Percentiles rank a stretch among this genome's conserved stretches.
phyloP scores from a whole-genome alignment of 345 rosid species.

The Erucastrum elatum region DNA sequence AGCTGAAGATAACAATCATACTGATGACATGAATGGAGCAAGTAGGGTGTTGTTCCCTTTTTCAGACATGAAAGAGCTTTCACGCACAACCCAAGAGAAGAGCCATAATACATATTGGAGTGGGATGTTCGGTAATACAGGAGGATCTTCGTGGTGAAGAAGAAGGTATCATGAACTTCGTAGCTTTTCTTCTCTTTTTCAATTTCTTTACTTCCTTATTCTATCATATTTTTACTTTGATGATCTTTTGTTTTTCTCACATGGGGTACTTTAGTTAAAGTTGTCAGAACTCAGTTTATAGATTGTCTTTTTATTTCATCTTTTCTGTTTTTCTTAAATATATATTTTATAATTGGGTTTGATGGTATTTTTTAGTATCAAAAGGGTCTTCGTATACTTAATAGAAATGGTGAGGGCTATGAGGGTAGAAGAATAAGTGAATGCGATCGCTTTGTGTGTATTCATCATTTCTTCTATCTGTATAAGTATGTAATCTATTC shows the following conservation, averaged over 20 bases:
- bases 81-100: slow-evolving; percentile 36
- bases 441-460: slow-evolving; percentile 37
- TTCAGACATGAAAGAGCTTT: slow-evolving; percentile 41
- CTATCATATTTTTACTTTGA: slow-evolving; percentile 32
- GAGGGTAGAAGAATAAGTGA: slow-evolving; percentile 42
- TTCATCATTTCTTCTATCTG: slow-evolving; percentile 41
- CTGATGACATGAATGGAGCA: slow-evolving; percentile 33
- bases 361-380: slow-evolving; percentile 16
- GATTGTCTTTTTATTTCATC: slow-evolving; percentile 25
- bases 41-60: slow-evolving; percentile 43
- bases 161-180: slow-evolving; percentile 17
- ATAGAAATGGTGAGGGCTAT: slow-evolving; percentile 5
- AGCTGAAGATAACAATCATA: slow-evolving; percentile 22
- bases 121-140: slow-evolving; percentile 42
- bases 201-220: slow-evolving; percentile 21
- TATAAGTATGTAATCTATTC: slow-evolving; percentile 24
- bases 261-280: slow-evolving; percentile 45
- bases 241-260: slow-evolving; percentile 38
- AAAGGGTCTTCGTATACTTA: slow-evolving; percentile 5
- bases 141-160: slow-evolving; percentile 43
- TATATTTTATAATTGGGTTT: slow-evolving; percentile 2
- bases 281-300: slow-evolving; percentile 38
- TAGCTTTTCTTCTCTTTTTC: slow-evolving; percentile 15
- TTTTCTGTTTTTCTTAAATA: background rate
- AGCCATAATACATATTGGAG: slow-evolving; percentile 33